A percentile compares a stretch with the other conserved stretches of the same genome.
These are phyloP conservation scores for Trametes sanguinea DNA, from an alignment of 768 basidiomycete species.

Conservation along the genomic window DNA sequence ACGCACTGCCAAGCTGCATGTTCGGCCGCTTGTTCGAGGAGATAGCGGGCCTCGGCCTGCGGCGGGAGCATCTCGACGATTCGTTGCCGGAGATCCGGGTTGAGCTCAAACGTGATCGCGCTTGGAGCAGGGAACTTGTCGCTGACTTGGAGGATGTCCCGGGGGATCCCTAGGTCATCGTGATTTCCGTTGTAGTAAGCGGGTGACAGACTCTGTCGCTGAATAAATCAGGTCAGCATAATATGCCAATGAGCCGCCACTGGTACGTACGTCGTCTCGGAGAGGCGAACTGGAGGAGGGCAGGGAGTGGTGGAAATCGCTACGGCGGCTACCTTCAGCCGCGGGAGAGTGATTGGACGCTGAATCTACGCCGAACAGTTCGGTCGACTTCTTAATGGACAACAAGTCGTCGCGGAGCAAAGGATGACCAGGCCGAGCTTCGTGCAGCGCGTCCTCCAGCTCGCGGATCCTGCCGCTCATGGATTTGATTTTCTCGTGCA, in stretches of 20 bases:
- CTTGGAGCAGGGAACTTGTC: constrained; percentile 72
- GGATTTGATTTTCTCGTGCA: constrained; percentile 67
- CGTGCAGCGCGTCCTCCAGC: constrained; percentile 63
- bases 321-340: constrained; percentile 6
- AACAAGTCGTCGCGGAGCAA: constrained; percentile 57
- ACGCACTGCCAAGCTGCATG: constrained; percentile 78
- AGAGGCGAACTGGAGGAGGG: constrained; percentile 21
- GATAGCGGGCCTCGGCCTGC: constrained; percentile 54
- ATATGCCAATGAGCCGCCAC: neutral
- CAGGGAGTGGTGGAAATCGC: constrained; percentile 16
- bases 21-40: constrained; percentile 63
- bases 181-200: constrained; percentile 28
- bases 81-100: constrained; percentile 61
- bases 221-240: constrained; percentile 21
- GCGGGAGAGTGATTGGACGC: constrained; percentile 19
- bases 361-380: constrained; percentile 42
- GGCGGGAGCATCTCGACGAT: constrained; percentile 67
- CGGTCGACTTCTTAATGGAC: constrained; percentile 66
- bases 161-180: constrained; percentile 25
- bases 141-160: constrained; percentile 59
- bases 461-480: constrained; percentile 63
- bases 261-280: constrained; percentile 25
- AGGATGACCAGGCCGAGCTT: constrained; percentile 52
- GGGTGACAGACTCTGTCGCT: constrained; percentile 45
- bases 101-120: constrained; percentile 44